Base-by-base conservation (phyloP, 2,329 filamentous ascomycete genomes). In the Sarocladium kiliense region DNA sequence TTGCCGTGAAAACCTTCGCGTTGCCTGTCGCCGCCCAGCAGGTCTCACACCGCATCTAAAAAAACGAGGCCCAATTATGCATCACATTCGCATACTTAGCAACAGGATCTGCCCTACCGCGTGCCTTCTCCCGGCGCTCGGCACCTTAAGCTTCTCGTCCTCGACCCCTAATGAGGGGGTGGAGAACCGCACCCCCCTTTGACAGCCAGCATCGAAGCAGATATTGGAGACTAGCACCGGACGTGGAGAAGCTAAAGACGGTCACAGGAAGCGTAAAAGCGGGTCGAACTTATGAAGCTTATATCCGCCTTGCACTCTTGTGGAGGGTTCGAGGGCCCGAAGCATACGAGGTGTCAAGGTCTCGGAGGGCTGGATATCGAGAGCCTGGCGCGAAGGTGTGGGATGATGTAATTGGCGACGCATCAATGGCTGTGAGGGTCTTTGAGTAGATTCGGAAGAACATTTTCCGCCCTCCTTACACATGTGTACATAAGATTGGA, bases 331-430 rank as follows among this genome's bases (percentile, higher is more conserved):
- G n/a, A 44, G 18, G 21, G 23, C 7, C 10, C 12, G 44, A 23
- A n/a, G 23, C 4, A 3, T 21, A 47, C 3, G 44, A 12, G 25
- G 16, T 9, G 14, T 27, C 16, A 18, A 19, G 23, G 16, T 9
- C 36, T 5, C 7, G 26, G 56, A 18, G 36, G 5, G n/a, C 47
- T 51, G 54, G 54, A 51, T 27, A 55, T 55, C n/a, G 45, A 41
- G 54, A 49, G 26, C 45, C 45, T 51, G 54, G 12, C 16, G 26
- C 9, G 23, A 54, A 34, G 16, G 16, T 1, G 14, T 19, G 47
- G 47, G 7, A 18, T 44, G 18, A 9, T 44, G 11, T 44, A 12
- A 32, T 32, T n/a, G n/a, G n/a, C 16, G 36, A 39, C 9, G 6
- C 36, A 39, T n/a, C 18, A n/a, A 5, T n/a, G 36, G n/a, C 39